These are phyloP conservation scores for Scedosporium dehoogii DNA, from an alignment of 2,329 filamentous ascomycete species.

Conservation along the genomic window DNA sequence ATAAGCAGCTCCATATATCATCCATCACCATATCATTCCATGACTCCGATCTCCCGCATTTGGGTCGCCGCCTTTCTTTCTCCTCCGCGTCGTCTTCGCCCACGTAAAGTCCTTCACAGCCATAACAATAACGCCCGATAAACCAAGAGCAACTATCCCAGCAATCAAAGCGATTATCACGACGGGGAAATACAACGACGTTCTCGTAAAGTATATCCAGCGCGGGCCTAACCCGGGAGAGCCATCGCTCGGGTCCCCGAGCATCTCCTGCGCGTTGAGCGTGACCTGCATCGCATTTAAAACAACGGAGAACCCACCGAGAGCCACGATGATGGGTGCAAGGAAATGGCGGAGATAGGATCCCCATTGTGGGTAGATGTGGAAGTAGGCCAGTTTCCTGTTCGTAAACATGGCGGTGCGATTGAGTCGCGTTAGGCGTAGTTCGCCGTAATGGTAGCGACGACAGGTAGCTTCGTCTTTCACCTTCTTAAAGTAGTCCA, in stretches of 20 bases:
- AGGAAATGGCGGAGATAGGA: slow-evolving; percentile 3
- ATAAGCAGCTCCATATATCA: too few relatives aligned
- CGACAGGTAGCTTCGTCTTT: slow-evolving; percentile 17
- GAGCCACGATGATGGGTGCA: slow-evolving; percentile 3
- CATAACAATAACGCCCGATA: neutral
- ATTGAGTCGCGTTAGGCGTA: slow-evolving; percentile 26
- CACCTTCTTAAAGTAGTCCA: slow-evolving; percentile 15
- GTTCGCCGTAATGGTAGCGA: slow-evolving; percentile 27
- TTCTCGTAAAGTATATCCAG: neutral
- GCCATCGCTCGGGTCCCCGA: neutral
- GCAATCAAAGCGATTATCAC: neutral
- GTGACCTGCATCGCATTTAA: slow-evolving; percentile 5
- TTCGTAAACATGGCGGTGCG: neutral
- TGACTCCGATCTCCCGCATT: neutral
- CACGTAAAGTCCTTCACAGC: neutral
- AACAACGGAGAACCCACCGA: slow-evolving; percentile 2
- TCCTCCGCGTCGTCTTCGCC: neutral
- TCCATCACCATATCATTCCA: slow-evolving; percentile 3
- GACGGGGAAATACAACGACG: slow-evolving; percentile 5
- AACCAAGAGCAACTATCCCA: neutral
- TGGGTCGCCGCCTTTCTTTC: neutral
- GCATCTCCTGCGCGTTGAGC: slow-evolving; percentile 3
- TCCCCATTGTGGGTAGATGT: slow-evolving; percentile 7
- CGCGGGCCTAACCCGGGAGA: neutral
- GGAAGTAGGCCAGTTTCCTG: slow-evolving; percentile 2